Evolutionary conservation across 2,329 filamentous ascomycete species (phyloP), one percentile per base, ranked within the genome.

Genomic region (Escovopsis weberi): DNA sequence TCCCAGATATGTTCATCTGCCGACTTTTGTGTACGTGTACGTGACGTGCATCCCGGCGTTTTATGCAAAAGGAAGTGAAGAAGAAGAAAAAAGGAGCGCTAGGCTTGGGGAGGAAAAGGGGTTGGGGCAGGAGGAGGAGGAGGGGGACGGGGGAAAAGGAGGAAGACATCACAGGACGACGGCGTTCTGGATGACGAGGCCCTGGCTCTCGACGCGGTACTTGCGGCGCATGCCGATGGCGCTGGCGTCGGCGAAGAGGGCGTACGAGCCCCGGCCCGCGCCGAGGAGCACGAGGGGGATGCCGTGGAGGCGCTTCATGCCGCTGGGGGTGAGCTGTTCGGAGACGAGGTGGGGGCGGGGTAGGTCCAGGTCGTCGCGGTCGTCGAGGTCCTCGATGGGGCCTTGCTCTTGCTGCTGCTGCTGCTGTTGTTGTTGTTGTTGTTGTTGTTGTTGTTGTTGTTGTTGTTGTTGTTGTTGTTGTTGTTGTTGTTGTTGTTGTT

Each of bases 271-370:
- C 35, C 78, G 69, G 0, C 80, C 81, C 0, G 84, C 86, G 0
- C 77, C 77, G 18, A 94, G 74, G 74, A 96, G 84, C 34, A 94
- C 71, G 74, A 95, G 78, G 11, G 84, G 76, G 33, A 96, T 80
- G 2, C 80, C 80, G 53, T 87, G 71, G 36, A 78, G 73, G 10
- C 87, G 67, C 42, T 72, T 69, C 41, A 87, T 66, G 0, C 87
- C 86, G 4, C 69, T 72, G 0, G 80, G 76, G 2, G 82, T 87
- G 39, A 68, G 62, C 64, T 95, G 89, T 40, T 68, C 64, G 49
- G 81, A 72, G 41, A 94, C 85, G 4, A 98, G 68, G 39, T 91
- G 62, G 1, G 91, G 91, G 33, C 71, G 60, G 48, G 70, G 61
- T 43, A 63, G 49, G 7, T 15, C 15, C 2, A 55, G 57, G 15